phyloP scores from a whole-genome alignment of 1,284 basidiomycete genomes.

The Trichosporon sp. region DNA sequence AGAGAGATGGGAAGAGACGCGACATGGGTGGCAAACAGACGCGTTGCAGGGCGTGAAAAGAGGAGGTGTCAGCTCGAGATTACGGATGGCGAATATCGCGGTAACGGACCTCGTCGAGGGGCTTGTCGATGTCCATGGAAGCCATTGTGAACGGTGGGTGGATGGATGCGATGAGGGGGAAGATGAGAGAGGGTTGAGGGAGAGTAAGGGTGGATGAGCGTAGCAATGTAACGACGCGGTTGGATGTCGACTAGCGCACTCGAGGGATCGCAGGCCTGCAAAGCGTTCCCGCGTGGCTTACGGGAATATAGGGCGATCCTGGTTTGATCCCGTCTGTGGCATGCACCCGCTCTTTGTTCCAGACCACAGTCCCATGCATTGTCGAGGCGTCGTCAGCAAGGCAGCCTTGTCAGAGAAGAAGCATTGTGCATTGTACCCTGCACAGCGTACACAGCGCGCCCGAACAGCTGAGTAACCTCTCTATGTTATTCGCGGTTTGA shows the following conservation, averaged over 20 bases:
- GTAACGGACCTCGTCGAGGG: constrained; percentile 78
- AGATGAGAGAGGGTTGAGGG: neutral
- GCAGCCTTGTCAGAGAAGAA: neutral
- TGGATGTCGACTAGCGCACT: neutral
- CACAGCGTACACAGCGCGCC: too few relatives aligned
- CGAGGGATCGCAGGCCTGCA: neutral
- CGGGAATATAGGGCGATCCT: neutral
- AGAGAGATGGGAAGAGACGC: neutral
- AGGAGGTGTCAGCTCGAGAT: constrained; percentile 18
- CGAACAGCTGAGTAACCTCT: too few relatives aligned
- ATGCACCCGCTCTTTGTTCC: neutral
- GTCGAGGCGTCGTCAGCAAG: neutral
- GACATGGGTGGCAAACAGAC: constrained; percentile 21
- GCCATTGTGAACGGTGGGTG: constrained; percentile 41
- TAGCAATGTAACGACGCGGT: constrained; percentile 10
- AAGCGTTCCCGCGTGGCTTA: constrained; percentile 6
- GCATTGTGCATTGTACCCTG: neutral
- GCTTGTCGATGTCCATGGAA: constrained; percentile 68
- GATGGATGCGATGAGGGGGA: constrained; percentile 23
- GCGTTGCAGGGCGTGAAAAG: neutral
- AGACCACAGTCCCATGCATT: neutral
- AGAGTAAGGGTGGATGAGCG: constrained; percentile 2
- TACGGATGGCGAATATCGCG: constrained; percentile 5
- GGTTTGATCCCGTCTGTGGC: neutral
- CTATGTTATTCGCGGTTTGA: too few relatives aligned